phyloP scores from a whole-genome alignment of 352 stramenopile genomes.

The Pythium myriotylum region DNA sequence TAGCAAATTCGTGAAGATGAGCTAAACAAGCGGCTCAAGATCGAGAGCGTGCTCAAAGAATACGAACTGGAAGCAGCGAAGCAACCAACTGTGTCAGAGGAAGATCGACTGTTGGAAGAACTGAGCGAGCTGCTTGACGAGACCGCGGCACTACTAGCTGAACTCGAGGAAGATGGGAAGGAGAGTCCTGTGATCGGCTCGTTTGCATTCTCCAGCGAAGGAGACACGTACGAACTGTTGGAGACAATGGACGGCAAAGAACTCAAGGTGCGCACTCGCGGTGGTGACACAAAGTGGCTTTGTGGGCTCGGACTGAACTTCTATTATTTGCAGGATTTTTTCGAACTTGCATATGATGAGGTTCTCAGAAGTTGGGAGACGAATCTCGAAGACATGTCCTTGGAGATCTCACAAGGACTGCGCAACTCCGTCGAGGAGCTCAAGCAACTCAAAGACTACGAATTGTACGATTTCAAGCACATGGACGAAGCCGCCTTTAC shows the following conservation, averaged over 20 bases:
- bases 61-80: slow-evolving; percentile 52
- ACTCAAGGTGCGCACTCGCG: slow-evolving; percentile 53
- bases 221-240: slow-evolving; percentile 61
- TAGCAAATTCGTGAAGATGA: slow-evolving; percentile 35
- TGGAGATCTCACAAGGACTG: slow-evolving; percentile 50
- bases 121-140: slow-evolving; percentile 63
- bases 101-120: slow-evolving; percentile 45
- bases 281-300: too few relatives aligned
- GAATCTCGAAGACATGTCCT: slow-evolving; percentile 61
- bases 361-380: slow-evolving; percentile 53
- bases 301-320: too few relatives aligned
- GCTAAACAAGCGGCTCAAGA: slow-evolving; percentile 44
- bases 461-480: slow-evolving; percentile 46
- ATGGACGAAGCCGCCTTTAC: slow-evolving; percentile 46
- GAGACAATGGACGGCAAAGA: slow-evolving; percentile 73
- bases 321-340: slow-evolving; percentile 81
- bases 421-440: slow-evolving; percentile 47
- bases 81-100: slow-evolving; percentile 16
- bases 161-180: slow-evolving; percentile 34
- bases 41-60: slow-evolving; percentile 67
- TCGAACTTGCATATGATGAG: slow-evolving; percentile 65
- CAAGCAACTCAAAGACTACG: slow-evolving; percentile 52
- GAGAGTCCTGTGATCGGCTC: slow-evolving; percentile 48
- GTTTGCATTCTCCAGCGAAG: slow-evolving; percentile 64
- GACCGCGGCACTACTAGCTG: slow-evolving; percentile 35